A percentile compares a stretch with the other conserved stretches of the same genome.
Conservation (phyloP, 768 basidiomycete genomes). For the Lactifluus pinguis region DNA sequence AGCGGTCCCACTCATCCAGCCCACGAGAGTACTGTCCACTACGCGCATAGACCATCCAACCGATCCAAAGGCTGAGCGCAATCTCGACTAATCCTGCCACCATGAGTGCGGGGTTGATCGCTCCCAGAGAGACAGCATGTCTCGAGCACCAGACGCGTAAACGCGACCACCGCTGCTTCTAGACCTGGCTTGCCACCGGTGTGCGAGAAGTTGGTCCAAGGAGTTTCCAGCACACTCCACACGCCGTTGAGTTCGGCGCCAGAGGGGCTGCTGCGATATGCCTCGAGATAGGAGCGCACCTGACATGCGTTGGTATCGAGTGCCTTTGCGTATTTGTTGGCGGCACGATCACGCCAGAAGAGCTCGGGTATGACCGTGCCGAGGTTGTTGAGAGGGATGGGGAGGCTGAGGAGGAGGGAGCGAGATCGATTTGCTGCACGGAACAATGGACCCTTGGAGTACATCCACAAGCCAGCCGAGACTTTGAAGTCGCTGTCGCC, state of each 20-base stretch:
- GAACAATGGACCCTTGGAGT: conserved; percentile 68
- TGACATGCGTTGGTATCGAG: conserved; percentile 66
- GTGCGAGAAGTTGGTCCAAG: conserved; percentile 5
- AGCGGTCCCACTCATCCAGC: conserved; percentile 35
- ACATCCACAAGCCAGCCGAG: conserved; percentile 83
- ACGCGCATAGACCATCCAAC: conserved; percentile 46
- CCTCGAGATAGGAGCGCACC: conserved; percentile 63
- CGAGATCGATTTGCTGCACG: conserved; percentile 89
- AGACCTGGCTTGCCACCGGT: not conserved
- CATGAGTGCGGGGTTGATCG: conserved; percentile 78
- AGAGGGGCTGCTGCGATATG: conserved; percentile 62
- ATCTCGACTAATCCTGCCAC: conserved; percentile 59
- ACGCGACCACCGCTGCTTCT: conserved; percentile 33
- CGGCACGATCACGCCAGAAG: conserved; percentile 49
- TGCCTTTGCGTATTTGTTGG: conserved; percentile 43
- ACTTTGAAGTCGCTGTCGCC: conserved; percentile 85
- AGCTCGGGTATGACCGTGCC: conserved; percentile 88
- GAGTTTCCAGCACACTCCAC: conserved; percentile 42
- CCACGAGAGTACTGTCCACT: conserved; percentile 34
- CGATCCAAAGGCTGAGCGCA: conserved; percentile 42
- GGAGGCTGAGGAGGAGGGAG: conserved; percentile 81
- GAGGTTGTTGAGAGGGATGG: conserved; percentile 93
- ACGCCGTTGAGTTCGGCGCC: conserved; percentile 66
- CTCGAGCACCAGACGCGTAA: conserved; percentile 51
- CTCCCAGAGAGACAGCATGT: conserved; percentile 88